phyloP scores from a whole-genome alignment of 2,329 filamentous ascomycete genomes.

The Penicillium crustosum region DNA sequence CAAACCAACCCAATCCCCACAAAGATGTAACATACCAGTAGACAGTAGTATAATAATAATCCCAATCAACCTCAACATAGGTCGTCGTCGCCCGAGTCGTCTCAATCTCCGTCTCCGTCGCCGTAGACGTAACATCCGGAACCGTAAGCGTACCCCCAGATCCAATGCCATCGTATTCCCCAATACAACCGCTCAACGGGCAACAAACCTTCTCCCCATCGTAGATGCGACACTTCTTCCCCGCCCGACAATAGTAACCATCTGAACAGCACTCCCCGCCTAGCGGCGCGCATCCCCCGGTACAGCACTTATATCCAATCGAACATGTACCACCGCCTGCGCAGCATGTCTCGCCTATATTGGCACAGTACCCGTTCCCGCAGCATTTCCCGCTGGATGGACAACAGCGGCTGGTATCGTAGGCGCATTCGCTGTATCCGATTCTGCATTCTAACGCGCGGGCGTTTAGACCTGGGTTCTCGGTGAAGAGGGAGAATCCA shows the following conservation, averaged over 20 bases:
- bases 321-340: slow-evolving; percentile 13
- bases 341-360: slow-evolving; percentile 16
- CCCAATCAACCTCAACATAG: slow-evolving; percentile 4
- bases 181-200: slow-evolving; percentile 12
- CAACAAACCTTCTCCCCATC: slow-evolving; percentile 17
- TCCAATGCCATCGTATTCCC: slow-evolving; percentile 12
- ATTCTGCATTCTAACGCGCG: slow-evolving; percentile 7
- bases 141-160: neutral
- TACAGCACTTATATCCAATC: slow-evolving; percentile 21
- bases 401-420: slow-evolving; percentile 17
- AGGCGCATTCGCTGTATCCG: slow-evolving; percentile 17
- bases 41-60: slow-evolving; percentile 22
- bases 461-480: slow-evolving; percentile 16
- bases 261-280: slow-evolving; percentile 19
- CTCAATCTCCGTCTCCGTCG: slow-evolving; percentile 1
- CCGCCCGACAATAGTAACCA: slow-evolving; percentile 18
- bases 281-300: slow-evolving; percentile 16
- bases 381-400: slow-evolving; percentile 14
- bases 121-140: neutral
- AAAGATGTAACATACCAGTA: slow-evolving; percentile 14
- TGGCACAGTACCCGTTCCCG: slow-evolving; percentile 18
- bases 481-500: neutral
- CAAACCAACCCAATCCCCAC: no score
- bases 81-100: slow-evolving; percentile 1
- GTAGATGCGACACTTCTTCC: slow-evolving; percentile 16